Base-by-base conservation (phyloP, 768 basidiomycete genomes). In the Tylopilus plumbeoviolaceoides region DNA sequence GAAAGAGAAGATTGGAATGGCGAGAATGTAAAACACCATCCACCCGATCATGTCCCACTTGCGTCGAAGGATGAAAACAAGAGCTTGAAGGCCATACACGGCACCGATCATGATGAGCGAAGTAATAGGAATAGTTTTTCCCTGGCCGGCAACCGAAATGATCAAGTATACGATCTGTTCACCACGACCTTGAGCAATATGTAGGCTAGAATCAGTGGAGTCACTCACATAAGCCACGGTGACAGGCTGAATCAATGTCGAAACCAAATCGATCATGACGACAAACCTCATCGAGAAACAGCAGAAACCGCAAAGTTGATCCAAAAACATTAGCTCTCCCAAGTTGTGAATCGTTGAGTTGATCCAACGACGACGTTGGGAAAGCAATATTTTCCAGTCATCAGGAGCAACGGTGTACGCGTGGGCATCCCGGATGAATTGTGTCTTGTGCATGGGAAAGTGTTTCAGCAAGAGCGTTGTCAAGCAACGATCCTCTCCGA, bases 231-330 rank as follows among this genome's bases (percentile, higher is more conserved):
- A 97, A 18, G 84, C 90, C 18, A 93, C 88, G 1, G 87, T 91
- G 59, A 94, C 88, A 1, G 91, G 90, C 53, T 88, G 87, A 25
- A 85, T 87, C 49, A 94, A 65, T 2, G 91, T 93, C 12, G 91
- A 93, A 33, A 99, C 67, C 48, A 98, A 73, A 73, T 98, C 97
- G 62, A 99, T 89, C 83, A 99, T 91, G 63, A 98, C 95, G 35
- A 98, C 77, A 68, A 98, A 98, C 12, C 95, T 84, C 97, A 99
- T 98, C 1, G 93, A 97, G 80, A 98, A 98, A 75, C 92, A 95
- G 67, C 95, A 98, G 82, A 98, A 97, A 57, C 92, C 92, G 63
- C 93, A 95, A 21, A 95, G 82, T 54, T 89, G 84, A 50, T 95
- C 91, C 63, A 98, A 72, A 76, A 94, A 93, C 50, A 98, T 75